Evolutionary conservation across 2,329 filamentous ascomycete species (phyloP).

Genomic region (Hypoxylon sp.): DNA sequence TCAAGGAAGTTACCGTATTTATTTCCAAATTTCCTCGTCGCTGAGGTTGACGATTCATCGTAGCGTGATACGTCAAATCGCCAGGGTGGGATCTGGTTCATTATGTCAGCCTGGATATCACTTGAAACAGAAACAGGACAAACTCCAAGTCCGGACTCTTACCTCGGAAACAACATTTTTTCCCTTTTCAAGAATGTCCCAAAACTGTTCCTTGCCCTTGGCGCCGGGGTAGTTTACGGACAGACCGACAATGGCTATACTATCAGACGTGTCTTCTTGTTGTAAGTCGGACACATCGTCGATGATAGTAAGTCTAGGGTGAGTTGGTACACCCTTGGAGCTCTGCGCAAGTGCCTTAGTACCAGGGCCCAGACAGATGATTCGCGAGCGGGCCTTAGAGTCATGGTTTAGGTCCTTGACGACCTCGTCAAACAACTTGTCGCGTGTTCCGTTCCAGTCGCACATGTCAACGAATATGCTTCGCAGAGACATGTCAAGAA

Average conservation of each 20-base stretch:
- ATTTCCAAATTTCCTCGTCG: neutral
- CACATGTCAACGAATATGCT: constrained; percentile 12
- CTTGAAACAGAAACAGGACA: neutral
- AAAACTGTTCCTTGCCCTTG: constrained; percentile 2
- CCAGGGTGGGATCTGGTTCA: neutral
- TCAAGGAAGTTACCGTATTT: constrained; percentile 36
- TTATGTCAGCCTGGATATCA: neutral
- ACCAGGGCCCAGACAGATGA: constrained; percentile 3
- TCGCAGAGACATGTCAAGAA: constrained; percentile 2
- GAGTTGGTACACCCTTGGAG: neutral
- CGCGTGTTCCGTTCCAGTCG: constrained; percentile 9
- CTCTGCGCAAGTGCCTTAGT: constrained; percentile 2
- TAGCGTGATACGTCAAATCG: neutral
- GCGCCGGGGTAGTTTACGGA: constrained; percentile 2
- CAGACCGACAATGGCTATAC: constrained; percentile 6
- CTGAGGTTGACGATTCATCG: neutral
- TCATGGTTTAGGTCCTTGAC: neutral
- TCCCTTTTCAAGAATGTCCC: constrained; percentile 3
- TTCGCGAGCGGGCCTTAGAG: neutral
- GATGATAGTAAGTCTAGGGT: neutral
- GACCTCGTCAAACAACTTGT: neutral
- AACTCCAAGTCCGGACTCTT: neutral
- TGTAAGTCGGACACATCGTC: neutral
- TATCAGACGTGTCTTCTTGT: constrained; percentile 1
- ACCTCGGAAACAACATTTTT: neutral